Conservation (phyloP, 106 monocot species). For the Chionographis japonica region DNA sequence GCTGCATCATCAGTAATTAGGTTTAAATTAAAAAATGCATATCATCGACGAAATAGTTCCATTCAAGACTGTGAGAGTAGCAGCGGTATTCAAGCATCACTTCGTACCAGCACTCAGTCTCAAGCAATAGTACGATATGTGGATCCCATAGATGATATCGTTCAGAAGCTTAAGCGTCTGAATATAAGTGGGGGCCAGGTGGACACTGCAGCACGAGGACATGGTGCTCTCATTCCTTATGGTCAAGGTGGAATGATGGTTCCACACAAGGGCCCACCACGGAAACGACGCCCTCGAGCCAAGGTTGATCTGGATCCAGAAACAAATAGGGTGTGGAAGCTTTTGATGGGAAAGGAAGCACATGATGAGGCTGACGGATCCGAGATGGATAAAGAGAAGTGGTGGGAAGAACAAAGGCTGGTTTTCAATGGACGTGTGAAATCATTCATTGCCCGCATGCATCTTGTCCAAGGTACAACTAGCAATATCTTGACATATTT, state of each 20-base stretch:
- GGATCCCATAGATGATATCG: constrained; percentile 38
- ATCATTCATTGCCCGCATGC: constrained; percentile 78
- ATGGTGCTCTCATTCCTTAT: constrained; percentile 63
- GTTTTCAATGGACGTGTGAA: constrained; percentile 55
- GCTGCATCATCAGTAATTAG: not conserved
- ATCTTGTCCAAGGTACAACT: constrained; percentile 65
- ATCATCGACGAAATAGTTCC: not conserved
- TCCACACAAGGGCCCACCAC: constrained; percentile 30
- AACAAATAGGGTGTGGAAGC: constrained; percentile 69
- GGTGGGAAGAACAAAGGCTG: constrained; percentile 71
- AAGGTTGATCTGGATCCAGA: constrained; percentile 78
- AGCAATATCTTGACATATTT: not conserved
- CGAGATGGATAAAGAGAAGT: constrained; percentile 44
- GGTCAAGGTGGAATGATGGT: constrained; percentile 25
- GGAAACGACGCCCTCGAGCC: constrained; percentile 39
- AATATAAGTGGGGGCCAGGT: constrained; percentile 28
- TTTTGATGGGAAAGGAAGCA: constrained; percentile 44
- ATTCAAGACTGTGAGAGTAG: constrained; percentile 10
- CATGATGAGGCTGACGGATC: constrained; percentile 14
- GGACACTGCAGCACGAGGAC: constrained; percentile 6
- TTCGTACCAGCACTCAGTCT: not conserved
- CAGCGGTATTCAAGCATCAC: constrained; percentile 4
- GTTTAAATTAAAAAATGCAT: not conserved
- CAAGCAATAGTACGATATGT: constrained; percentile 7
- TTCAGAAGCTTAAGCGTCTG: constrained; percentile 37